A percentile compares a stretch with the other conserved stretches of the same genome.
Conservation (phyloP, 768 basidiomycete species). For the Mycena latifolia region DNA sequence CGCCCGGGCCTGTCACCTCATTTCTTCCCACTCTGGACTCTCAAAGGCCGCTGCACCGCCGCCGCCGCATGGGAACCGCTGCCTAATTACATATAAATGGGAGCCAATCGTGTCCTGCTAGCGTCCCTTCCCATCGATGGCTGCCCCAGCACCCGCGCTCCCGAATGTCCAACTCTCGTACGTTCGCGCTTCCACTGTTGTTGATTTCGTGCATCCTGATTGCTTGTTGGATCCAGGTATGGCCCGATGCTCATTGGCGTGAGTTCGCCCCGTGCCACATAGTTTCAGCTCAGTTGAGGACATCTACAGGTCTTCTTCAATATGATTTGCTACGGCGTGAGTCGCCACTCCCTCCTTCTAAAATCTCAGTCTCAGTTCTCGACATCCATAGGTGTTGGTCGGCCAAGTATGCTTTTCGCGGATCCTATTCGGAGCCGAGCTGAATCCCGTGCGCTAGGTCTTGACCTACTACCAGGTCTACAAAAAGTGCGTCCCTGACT, state of each 20-base stretch:
- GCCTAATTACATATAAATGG: too few species aligned
- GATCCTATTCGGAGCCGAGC: constrained; percentile 2
- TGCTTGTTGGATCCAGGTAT: constrained; percentile 8
- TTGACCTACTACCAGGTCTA: constrained; percentile 53
- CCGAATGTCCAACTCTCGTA: constrained; percentile 26
- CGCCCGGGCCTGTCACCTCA: too few species aligned
- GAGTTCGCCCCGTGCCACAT: too few species aligned
- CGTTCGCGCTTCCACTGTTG: background rate
- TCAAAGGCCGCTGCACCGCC: too few species aligned
- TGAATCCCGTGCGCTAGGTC: constrained; percentile 22
- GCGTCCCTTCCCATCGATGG: constrained; percentile 9
- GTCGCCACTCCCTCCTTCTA: background rate
- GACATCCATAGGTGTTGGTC: constrained; percentile 45
- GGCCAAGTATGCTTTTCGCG: constrained; percentile 44
- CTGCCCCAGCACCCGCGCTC: constrained; percentile 7
- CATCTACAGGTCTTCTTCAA: background rate
- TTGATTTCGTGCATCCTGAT: background rate
- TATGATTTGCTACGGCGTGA: constrained; percentile 13
- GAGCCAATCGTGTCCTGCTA: background rate
- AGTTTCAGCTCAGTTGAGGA: background rate
- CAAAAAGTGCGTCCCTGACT: background rate
- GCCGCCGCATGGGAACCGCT: too few species aligned
- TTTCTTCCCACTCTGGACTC: too few species aligned
- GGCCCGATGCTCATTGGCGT: constrained; percentile 25
- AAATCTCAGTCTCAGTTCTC: background rate